Evolutionary conservation across 495 filamentous ascomycete species (phyloP).

Genomic region (Terfezia claveryi): DNA sequence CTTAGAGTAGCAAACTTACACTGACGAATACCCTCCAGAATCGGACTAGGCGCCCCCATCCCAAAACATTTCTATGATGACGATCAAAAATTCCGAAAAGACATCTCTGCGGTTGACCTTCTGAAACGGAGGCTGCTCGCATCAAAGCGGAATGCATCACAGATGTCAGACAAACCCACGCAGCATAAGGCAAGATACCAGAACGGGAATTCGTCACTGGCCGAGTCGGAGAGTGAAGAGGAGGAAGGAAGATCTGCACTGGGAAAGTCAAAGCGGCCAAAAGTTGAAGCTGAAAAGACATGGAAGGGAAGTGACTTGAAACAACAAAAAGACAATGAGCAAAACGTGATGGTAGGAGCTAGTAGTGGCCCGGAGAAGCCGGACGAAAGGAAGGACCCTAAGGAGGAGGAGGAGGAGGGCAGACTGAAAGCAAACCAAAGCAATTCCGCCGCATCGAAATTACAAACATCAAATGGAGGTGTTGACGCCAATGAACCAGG

Average conservation of each 20-base stretch:
- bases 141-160: constrained; percentile 18
- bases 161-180: constrained; percentile 8
- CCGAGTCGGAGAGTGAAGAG: constrained; percentile 25
- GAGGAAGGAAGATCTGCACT: constrained; percentile 33
- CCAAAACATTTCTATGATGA: constrained; percentile 22
- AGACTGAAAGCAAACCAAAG: no score
- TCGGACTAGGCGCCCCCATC: constrained; percentile 26
- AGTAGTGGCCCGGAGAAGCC: no score
- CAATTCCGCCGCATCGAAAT: no score
- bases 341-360: no score
- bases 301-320: no score
- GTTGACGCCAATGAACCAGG: neutral
- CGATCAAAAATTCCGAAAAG: constrained; percentile 19
- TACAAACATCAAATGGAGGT: no score
- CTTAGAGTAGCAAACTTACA: no score
- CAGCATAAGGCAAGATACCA: neutral
- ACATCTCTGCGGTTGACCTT: constrained; percentile 22
- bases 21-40: constrained; percentile 6
- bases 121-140: constrained; percentile 27
- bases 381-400: constrained; percentile 11
- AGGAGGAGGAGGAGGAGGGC: constrained; percentile 1
- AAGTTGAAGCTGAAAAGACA: neutral
- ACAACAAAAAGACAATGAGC: no score
- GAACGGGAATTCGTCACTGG: constrained; percentile 11
- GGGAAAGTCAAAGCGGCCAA: constrained; percentile 26